Evolutionary conservation across 2,329 filamentous ascomycete genomes (phyloP).

Genomic region (Colletotrichum spinosum): DNA sequence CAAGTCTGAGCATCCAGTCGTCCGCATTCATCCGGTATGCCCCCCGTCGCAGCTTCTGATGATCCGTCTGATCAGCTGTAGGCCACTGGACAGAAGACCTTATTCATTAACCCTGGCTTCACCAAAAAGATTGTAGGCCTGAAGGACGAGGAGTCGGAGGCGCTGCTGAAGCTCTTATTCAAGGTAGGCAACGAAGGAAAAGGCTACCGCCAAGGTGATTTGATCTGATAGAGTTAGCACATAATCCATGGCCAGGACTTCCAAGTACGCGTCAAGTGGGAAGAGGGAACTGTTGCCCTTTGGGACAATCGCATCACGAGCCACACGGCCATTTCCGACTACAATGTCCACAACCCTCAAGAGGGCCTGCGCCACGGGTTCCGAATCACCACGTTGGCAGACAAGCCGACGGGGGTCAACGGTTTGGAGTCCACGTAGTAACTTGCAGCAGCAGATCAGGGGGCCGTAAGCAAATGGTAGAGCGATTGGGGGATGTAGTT

Average conservation of each 20-base stretch:
- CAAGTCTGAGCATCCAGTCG: slow-evolving; percentile 72
- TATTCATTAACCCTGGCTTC: slow-evolving; percentile 54
- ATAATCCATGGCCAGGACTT: slow-evolving; percentile 70
- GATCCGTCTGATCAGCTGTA: neutral
- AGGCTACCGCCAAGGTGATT: neutral
- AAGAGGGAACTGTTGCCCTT: slow-evolving; percentile 72
- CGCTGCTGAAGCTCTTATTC: slow-evolving; percentile 77
- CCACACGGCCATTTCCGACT: slow-evolving; percentile 58
- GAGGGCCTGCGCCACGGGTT: slow-evolving; percentile 56
- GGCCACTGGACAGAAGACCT: slow-evolving; percentile 43
- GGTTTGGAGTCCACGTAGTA: slow-evolving; percentile 52
- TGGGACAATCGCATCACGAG: slow-evolving; percentile 73
- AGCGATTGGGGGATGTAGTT: slow-evolving; percentile 11
- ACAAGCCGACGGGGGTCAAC: slow-evolving; percentile 51
- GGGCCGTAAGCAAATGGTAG: slow-evolving; percentile 9
- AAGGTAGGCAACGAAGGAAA: slow-evolving; percentile 42
- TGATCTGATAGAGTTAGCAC: slow-evolving; percentile 45
- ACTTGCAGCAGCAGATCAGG: slow-evolving; percentile 9
- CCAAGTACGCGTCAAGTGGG: slow-evolving; percentile 75
- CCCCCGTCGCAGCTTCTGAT: slow-evolving; percentile 25
- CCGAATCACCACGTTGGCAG: slow-evolving; percentile 53
- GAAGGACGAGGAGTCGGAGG: slow-evolving; percentile 89
- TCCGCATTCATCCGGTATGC: slow-evolving; percentile 74
- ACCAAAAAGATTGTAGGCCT: slow-evolving; percentile 83
- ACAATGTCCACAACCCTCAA: slow-evolving; percentile 52